Evolutionary conservation across 768 basidiomycete species (phyloP), one percentile per base, ranked within the genome.

Genomic region (Krasilnikovozyma curviuscula): DNA sequence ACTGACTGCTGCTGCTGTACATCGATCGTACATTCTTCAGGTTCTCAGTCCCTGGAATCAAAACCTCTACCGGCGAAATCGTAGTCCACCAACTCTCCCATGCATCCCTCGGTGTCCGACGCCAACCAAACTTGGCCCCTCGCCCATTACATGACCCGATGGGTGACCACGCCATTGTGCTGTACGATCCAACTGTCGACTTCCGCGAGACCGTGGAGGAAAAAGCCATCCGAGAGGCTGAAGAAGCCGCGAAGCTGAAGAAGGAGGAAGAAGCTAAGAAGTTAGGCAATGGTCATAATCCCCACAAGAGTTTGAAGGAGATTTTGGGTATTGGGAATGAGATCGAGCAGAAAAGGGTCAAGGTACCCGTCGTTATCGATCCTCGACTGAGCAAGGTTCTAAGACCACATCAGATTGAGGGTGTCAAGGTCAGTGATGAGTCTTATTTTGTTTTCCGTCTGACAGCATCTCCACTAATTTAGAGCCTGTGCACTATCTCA

Each of bases 401-500:
- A 24, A 75, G 91, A 38, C 91, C 91, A 18, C 91, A 98, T 77
- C 91, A 98, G 64, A 77, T 98, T 23, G 93, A 97, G 64, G 91
- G 91, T 52, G 89, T 97, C 49, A 91, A 91, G 72, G 88, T 86
- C 55, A 50, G 70, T 23, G 23, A 16, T 31, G 40, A 13, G 35
- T 9, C 6, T 12, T 40, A 13, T 13, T 18, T 10, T 25, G 30
- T 31, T 18, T 12, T 3, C 30, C 8, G 33, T 12, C 8, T 5
- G 25, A 18, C 10, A 13, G 23, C 35, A 32, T 8, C 32, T 24
- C 3, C 13, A 24, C 16, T 1, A 4, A 23, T 14, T 23, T 3
- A 29, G 2, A 42, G 14, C 16, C 23, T 23, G 2, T 25, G n/a
- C 19, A 10, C 18, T n/a, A n/a, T n/a, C 7, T 18, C 56, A 98